Base-by-base conservation (phyloP, 2,329 filamentous ascomycete genomes). In the Raffaelea ambrosiae region DNA sequence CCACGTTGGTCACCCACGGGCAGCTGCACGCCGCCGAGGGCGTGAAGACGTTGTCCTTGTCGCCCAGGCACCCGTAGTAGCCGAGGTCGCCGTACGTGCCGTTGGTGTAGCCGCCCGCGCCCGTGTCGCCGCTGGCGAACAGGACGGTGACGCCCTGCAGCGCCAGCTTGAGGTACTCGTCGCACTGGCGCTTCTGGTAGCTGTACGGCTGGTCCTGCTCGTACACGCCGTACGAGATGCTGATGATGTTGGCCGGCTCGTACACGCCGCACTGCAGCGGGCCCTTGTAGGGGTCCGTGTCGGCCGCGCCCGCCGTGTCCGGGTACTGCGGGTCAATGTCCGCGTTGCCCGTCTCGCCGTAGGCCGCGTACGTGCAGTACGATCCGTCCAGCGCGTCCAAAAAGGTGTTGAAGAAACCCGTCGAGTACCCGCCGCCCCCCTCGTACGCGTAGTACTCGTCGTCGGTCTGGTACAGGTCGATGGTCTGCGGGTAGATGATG, bases 211-310 rank as follows among this genome's bases (percentile, higher is more conserved):
- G 64, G 19, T 73, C 71, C 8, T 63, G 60, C 58, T 81, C 76
- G 33, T 70, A 65, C 29, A 71, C 70, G 31, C 74, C 74, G 56
- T 79, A 78, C 1, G 71, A 75, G 50, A 80, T 73, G 20, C 67
- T 70, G 48, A 78, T 68, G 7, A 79, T 74, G 51, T 77, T 75
- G 7, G 75, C 73, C 3, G 74, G 71, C 53, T 70, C 66, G 63
- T 58, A 60, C 10, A 53, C 53, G 42, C 59, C 61, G 53, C 59
- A 65, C 50, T 58, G 55, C 9, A 64, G 57, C 43, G 59, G 46
- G 9, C 71, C 71, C 48, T 70, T 68, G 59, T 75, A 78, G 3
- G 23, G 41, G 4, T 33, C 5, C 9, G 11, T 10, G 7, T 18
- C 19, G 14, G 71, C 72, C 23, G 65, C 69, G 1, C 55, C n/a